A percentile compares a stretch with the other conserved stretches of the same genome.
Conservation (phyloP, 2,329 filamentous ascomycete species). For the Colletotrichum sp. region DNA sequence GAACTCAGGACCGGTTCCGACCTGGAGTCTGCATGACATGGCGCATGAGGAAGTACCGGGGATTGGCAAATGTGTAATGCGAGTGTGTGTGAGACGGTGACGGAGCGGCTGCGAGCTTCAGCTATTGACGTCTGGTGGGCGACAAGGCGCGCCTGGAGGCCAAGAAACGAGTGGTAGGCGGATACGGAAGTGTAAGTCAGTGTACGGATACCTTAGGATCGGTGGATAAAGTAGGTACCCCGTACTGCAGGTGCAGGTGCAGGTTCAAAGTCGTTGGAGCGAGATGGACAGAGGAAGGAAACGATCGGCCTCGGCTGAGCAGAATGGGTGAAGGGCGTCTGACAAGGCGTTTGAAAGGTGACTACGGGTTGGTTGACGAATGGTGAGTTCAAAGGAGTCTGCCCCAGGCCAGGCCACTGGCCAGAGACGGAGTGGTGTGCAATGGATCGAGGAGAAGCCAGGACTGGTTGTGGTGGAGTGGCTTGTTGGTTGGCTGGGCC, state of each 20-base stretch:
- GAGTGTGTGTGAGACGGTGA: background rate
- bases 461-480: background rate
- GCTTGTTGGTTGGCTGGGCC: background rate
- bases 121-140: background rate
- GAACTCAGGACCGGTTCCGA: background rate
- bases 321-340: background rate
- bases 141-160: background rate
- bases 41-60: slow-evolving; percentile 11
- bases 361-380: background rate
- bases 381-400: background rate
- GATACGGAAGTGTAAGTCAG: background rate
- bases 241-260: background rate
- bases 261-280: background rate
- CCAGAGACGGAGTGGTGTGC: background rate
- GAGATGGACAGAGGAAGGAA: background rate
- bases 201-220: no score
- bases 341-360: background rate
- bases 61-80: background rate
- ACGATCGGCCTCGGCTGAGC: background rate
- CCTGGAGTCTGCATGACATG: slow-evolving; percentile 4
- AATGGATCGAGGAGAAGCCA: background rate
- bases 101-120: background rate
- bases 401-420: background rate
- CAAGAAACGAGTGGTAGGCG: background rate
- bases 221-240: no score